These are phyloP conservation scores for Mucor indicus DNA, from an alignment of 371 early-diverging fungal genomes.

Conservation along the genomic window DNA sequence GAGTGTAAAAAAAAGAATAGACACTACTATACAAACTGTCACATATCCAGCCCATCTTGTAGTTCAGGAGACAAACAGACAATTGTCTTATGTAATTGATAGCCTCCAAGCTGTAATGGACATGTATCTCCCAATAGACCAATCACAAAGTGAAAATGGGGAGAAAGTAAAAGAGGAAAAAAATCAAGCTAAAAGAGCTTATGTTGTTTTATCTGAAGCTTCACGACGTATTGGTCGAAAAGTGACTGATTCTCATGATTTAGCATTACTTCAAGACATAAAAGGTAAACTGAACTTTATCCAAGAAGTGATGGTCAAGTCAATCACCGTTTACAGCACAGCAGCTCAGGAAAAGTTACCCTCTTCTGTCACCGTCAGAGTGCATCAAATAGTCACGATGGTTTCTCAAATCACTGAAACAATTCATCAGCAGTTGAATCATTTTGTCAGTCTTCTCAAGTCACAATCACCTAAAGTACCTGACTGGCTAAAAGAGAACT, in stretches of 20 bases:
- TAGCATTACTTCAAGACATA: no score
- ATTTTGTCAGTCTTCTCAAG: slow-evolving; percentile 28
- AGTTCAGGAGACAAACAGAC: slow-evolving; percentile 44
- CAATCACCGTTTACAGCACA: slow-evolving; percentile 25
- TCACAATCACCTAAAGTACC: slow-evolving; percentile 46
- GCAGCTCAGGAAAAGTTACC: slow-evolving; percentile 33
- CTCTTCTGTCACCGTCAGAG: slow-evolving; percentile 17
- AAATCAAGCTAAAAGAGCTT: slow-evolving; percentile 35
- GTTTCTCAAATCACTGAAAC: slow-evolving; percentile 8
- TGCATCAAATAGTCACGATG: slow-evolving; percentile 20
- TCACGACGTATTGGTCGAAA: slow-evolving; percentile 29
- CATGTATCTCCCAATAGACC: slow-evolving; percentile 40
- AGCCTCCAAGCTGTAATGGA: slow-evolving; percentile 45
- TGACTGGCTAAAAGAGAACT: slow-evolving; percentile 44
- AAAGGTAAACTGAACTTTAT: slow-evolving; percentile 19
- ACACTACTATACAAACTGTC: slow-evolving; percentile 41
- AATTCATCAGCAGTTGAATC: slow-evolving; percentile 22
- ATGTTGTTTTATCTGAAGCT: slow-evolving; percentile 27
- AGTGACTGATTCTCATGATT: no score
- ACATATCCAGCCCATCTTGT: slow-evolving; percentile 44
- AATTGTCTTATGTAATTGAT: slow-evolving; percentile 38
- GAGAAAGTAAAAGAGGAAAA: slow-evolving; percentile 14
- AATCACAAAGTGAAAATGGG: no score
- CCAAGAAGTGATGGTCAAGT: slow-evolving; percentile 33
- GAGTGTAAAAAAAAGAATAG: slow-evolving; percentile 27